Percentiles rank a stretch among this genome's conserved stretches.
phyloP scores from a whole-genome alignment of 768 basidiomycete genomes.

The Amanita subjunquillea region DNA sequence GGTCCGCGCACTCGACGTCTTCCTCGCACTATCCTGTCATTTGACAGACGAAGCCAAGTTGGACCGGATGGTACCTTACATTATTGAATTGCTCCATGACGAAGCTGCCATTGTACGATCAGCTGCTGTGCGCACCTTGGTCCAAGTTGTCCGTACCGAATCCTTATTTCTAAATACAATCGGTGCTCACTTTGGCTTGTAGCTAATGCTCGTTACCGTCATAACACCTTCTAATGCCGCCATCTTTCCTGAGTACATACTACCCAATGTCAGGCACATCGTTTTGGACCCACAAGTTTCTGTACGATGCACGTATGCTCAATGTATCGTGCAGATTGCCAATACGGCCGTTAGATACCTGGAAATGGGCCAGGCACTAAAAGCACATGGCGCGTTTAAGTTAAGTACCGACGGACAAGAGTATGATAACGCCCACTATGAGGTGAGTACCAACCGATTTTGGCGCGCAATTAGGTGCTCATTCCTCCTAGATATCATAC shows the following conservation, averaged over 20 bases:
- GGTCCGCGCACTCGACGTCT: constrained; percentile 74
- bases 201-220: constrained; percentile 52
- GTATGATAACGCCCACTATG: constrained; percentile 71
- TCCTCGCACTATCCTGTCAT: constrained; percentile 70
- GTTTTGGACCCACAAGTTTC: constrained; percentile 77
- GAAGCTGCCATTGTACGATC: constrained; percentile 78
- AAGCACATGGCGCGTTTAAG: constrained; percentile 70
- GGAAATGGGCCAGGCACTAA: constrained; percentile 89
- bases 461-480: not conserved
- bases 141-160: constrained; percentile 61
- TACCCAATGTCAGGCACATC: constrained; percentile 81
- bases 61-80: constrained; percentile 87
- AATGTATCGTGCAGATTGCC: constrained; percentile 76
- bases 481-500: constrained; percentile 64
- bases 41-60: constrained; percentile 93
- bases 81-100: constrained; percentile 82
- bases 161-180: not conserved
- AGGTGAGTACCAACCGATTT: constrained; percentile 34
- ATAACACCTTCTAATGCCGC: constrained; percentile 75
- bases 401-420: constrained; percentile 55
- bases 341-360: constrained; percentile 81
- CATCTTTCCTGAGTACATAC: constrained; percentile 92
- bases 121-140: constrained; percentile 64
- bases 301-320: constrained; percentile 72
- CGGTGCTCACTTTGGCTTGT: not conserved